Base-by-base conservation (phyloP, 2,329 filamentous ascomycete species). In the Penicillium sp. region DNA sequence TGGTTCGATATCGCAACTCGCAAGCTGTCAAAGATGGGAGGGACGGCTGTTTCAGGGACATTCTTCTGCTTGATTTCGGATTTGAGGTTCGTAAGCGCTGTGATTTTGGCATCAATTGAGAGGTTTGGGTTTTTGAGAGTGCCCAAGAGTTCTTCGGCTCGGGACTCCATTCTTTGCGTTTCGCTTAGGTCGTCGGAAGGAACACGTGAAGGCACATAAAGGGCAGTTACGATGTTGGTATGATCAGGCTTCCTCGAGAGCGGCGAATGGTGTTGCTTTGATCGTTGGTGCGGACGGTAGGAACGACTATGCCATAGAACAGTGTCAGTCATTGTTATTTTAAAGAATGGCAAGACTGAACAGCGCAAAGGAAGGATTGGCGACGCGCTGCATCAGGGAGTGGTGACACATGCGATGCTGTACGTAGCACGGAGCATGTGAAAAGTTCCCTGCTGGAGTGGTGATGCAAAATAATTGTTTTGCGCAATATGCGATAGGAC, bases 41-140 rank as follows among this genome's bases (percentile, higher is more conserved):
- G 75, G 64, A 95, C 83, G 65, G 82, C 82, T 42, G 64, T 62
- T 33, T 95, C 90, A 59, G 91, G 90, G 47, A 96, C 90, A 77
- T 91, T 91, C 70, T 89, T 88, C 73, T 96, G 91, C 74, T 96
- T 96, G 79, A 96, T 96, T 71, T 86, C 84, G 45, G 89, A 91
- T 75, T 96, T 96, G 74, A 92, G 79, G 66, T 79, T 81, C 59
- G 85, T 89, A 64, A 96, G 83, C 54, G 83, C 82, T 62, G 84
- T 79, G 61, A 91, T 81, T 70, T 91, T 91, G 52, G 80, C 75
- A 66, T 92, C 88, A 64, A 90, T 78, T 49, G 84, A 81, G 38
- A 82, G 80, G 64, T 90, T 88, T 64, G 83, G 82, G 71, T 81
- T 80, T 68, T 82, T 82, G 60, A 84, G 74, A 52, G 78, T 75